Evolutionary conservation across 306 rosid species (phyloP), one percentile per base, ranked within the genome.

Genomic region (Fragaria vesca): DNA sequence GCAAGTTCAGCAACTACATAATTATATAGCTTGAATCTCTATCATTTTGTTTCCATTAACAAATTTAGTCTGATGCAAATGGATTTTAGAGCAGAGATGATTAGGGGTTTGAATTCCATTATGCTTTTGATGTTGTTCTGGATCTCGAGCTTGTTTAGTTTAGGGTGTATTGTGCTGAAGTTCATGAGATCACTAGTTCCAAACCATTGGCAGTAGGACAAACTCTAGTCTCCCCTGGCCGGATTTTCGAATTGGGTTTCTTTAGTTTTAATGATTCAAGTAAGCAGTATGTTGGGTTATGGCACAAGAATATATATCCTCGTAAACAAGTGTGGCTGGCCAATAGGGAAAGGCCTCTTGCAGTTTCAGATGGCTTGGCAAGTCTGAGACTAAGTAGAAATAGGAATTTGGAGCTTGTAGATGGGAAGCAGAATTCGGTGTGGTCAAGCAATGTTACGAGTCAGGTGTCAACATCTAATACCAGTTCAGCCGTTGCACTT

Each of bases 211-310:
- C 51, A 58, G 55, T 71, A 15, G 36, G 62, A 17, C 74, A 81
- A 76, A 71, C 62, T 12, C 48, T 76, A 3, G 78, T 76, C 74
- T 81, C 81, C 45, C 20, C 75, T 2, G 52, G 42, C 74, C 43
- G 54, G 8, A 32, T 11, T 71, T 86, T 81, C 66, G 75, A 79
- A 13, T 47, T 90, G 30, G 90, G 91, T 4, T 88, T 90, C 80
- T 90, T 90, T 67, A 73, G 40, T 46, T 85, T 82, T n/a, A 10
- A 15, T 70, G 81, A 84, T 13, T 69, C 89, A 8, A 65, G 63
- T 32, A 71, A 77, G 11, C 72, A 63, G 8, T 90, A 82, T 0
- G 81, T 84, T 5, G 91, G 90, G 47, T 79, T 86, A 12, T 90
- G 94, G 91, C 77, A 73, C n/a, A 38, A 71, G 55, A 28, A 28